Conservation (phyloP, 2,329 filamentous ascomycete species). For the Diaporthe sp. region DNA sequence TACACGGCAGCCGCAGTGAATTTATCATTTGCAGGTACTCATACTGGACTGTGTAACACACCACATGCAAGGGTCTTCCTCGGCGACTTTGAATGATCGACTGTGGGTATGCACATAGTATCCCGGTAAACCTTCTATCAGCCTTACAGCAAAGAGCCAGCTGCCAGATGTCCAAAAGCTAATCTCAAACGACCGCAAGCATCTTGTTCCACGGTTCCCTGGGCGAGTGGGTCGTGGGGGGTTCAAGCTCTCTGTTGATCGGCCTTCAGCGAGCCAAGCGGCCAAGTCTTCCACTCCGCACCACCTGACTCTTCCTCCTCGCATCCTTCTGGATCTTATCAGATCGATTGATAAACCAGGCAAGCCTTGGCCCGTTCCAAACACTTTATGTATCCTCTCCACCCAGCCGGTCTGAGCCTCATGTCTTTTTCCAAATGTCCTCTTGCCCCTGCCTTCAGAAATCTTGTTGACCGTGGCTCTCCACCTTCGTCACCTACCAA, state of each 20-base stretch:
- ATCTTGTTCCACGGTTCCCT: background rate
- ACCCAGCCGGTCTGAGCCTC: background rate
- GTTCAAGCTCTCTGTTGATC: background rate
- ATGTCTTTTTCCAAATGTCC: background rate
- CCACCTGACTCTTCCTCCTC: background rate
- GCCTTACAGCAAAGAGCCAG: background rate
- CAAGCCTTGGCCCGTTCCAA: background rate
- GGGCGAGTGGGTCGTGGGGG: background rate
- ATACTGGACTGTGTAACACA: background rate
- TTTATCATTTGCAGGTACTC: background rate
- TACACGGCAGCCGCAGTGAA: background rate
- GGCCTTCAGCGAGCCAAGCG: background rate
- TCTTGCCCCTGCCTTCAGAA: background rate
- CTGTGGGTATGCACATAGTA: background rate
- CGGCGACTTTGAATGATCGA: background rate
- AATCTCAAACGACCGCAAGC: background rate
- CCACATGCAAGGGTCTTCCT: background rate
- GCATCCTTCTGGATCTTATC: background rate
- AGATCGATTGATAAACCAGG: background rate
- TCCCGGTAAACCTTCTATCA: background rate
- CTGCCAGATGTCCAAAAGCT: background rate
- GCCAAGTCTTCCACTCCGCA: background rate
- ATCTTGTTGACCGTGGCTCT: background rate
- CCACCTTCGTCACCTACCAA: constrained; percentile 11
- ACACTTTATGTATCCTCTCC: background rate